phyloP scores from a whole-genome alignment of 306 rosid species.

The Coriaria nepalensis region DNA sequence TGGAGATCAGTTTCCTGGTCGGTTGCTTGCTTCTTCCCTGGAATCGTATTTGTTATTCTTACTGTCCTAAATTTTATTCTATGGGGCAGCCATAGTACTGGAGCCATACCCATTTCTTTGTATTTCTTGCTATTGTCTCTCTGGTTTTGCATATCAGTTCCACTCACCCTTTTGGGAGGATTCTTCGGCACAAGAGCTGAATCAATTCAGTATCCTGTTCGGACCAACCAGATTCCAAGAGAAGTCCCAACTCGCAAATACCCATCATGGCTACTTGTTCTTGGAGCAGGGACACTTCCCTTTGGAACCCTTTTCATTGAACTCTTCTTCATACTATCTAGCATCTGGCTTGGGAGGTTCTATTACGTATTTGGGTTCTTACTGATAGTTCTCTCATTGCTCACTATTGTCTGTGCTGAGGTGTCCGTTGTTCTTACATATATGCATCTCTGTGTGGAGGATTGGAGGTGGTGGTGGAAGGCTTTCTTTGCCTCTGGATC shows the following conservation, averaged over 20 bases:
- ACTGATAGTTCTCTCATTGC: slow-evolving; percentile 56
- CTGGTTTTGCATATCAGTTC: slow-evolving; percentile 96
- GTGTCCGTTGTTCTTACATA: slow-evolving; percentile 95
- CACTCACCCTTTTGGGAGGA: slow-evolving; percentile 88
- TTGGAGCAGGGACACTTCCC: slow-evolving; percentile 94
- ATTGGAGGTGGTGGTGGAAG: slow-evolving; percentile 99
- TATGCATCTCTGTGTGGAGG: slow-evolving; percentile 98
- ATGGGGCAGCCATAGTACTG: slow-evolving; percentile 92
- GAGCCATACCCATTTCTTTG: slow-evolving; percentile 85
- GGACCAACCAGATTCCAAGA: slow-evolving; percentile 94
- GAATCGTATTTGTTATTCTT: slow-evolving; percentile 68
- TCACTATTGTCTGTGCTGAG: slow-evolving; percentile 82
- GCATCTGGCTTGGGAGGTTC: slow-evolving; percentile 97
- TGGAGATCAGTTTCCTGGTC: slow-evolving; percentile 81
- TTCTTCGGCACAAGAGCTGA: slow-evolving; percentile 65
- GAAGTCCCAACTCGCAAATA: slow-evolving; percentile 84
- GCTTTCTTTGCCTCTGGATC: slow-evolving; percentile 95
- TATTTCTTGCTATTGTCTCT: slow-evolving; percentile 63
- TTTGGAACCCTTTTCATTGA: slow-evolving; percentile 96
- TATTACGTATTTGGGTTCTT: slow-evolving; percentile 89
- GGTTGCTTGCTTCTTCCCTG: slow-evolving; percentile 82
- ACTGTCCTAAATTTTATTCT: slow-evolving; percentile 73
- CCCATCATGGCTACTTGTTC: slow-evolving; percentile 96
- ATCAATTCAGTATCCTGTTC: slow-evolving; percentile 63
- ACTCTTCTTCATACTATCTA: slow-evolving; percentile 92